Conservation (phyloP, 1,284 basidiomycete species). For the Microbotryomycetes sp. region DNA sequence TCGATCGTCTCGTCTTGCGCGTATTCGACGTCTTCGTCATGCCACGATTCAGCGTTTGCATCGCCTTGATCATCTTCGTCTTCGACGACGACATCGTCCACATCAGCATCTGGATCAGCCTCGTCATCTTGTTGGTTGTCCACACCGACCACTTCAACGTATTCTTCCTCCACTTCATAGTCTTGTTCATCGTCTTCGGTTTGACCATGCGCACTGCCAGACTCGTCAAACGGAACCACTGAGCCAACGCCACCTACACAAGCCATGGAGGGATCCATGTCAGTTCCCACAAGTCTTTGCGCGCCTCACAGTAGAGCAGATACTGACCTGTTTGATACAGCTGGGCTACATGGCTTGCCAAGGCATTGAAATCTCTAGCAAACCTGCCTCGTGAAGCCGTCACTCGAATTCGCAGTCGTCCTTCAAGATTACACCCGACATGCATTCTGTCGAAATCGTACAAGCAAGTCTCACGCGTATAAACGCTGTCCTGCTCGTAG, state of each 20-base stretch:
- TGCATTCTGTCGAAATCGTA: slow-evolving; percentile 37
- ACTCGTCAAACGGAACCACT: slow-evolving; percentile 5
- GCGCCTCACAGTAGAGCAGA: neutral
- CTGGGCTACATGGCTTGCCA: slow-evolving; percentile 33
- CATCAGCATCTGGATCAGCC: slow-evolving; percentile 1
- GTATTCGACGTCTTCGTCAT: slow-evolving; percentile 3
- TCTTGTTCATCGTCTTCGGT: slow-evolving; percentile 6
- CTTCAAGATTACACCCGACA: slow-evolving; percentile 33
- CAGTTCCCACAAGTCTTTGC: neutral
- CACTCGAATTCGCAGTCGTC: slow-evolving; percentile 29
- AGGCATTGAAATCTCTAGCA: slow-evolving; percentile 35
- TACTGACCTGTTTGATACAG: slow-evolving; percentile 10
- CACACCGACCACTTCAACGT: slow-evolving; percentile 11
- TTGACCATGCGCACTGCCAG: neutral
- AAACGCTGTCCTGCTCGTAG: slow-evolving; percentile 33
- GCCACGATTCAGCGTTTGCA: neutral
- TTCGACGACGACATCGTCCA: neutral
- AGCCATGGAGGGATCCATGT: neutral
- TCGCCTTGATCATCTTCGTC: neutral
- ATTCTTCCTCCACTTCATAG: slow-evolving; percentile 13
- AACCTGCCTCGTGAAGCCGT: slow-evolving; percentile 20
- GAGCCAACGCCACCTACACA: slow-evolving; percentile 1
- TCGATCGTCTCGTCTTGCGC: slow-evolving; percentile 17
- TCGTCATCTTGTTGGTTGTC: neutral
- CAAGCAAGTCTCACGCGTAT: slow-evolving; percentile 29